Percentiles rank a stretch among this genome's conserved stretches.
These are phyloP conservation scores for Hypericum perforatum DNA, from an alignment of 345 rosid genomes.

Conservation along the genomic window DNA sequence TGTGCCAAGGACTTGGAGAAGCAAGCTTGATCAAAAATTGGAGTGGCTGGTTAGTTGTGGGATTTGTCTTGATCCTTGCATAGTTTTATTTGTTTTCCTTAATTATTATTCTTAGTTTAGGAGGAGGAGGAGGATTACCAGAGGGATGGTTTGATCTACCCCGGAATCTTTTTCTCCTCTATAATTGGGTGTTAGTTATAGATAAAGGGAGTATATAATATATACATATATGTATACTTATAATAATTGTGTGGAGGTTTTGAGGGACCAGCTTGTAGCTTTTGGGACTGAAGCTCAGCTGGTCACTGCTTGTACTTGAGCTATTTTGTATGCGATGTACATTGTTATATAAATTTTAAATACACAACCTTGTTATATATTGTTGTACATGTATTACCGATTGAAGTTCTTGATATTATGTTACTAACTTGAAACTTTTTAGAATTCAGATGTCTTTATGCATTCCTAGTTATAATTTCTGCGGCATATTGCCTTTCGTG, in stretches of 20 bases:
- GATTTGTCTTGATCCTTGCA: not conserved
- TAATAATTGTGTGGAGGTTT: slow-evolving; percentile 24
- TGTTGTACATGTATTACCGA: too few relatives aligned
- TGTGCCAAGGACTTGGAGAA: slow-evolving; percentile 36
- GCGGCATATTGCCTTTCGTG: too few relatives aligned
- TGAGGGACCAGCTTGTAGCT: slow-evolving; percentile 56
- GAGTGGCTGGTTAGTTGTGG: not conserved
- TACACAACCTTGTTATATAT: too few relatives aligned
- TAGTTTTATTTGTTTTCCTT: not conserved
- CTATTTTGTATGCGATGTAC: slow-evolving; percentile 11
- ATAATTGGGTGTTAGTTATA: slow-evolving; percentile 2
- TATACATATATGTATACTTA: slow-evolving; percentile 8
- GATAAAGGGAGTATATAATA: not conserved
- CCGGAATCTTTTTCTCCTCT: slow-evolving; percentile 52
- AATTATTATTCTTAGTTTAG: slow-evolving; percentile 3
- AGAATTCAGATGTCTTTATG: too few relatives aligned
- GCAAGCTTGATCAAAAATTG: slow-evolving; percentile 22
- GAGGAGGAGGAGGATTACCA: slow-evolving; percentile 35
- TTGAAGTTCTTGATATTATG: too few relatives aligned
- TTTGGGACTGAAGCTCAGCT: slow-evolving; percentile 62
- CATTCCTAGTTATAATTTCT: too few relatives aligned
- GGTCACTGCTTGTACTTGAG: slow-evolving; percentile 42
- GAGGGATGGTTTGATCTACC: slow-evolving; percentile 70
- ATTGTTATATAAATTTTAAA: too few relatives aligned
- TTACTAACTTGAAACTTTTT: too few relatives aligned